Evolutionary conservation across 1,284 basidiomycete genomes (phyloP), one percentile per base, ranked within the genome.

Genomic region (Garcileccinum viscosum): DNA sequence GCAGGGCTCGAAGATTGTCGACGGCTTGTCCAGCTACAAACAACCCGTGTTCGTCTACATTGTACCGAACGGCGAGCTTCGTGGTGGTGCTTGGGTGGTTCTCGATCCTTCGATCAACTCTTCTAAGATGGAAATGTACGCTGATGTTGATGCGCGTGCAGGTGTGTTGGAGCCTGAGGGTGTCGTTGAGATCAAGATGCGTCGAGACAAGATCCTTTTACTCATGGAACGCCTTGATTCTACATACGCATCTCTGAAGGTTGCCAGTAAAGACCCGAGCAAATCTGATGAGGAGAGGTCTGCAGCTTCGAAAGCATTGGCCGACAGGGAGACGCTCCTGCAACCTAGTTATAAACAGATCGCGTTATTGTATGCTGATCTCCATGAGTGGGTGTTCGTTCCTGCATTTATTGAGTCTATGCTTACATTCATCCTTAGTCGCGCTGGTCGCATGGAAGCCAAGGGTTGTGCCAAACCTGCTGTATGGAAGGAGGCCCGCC

Each of bases 1-100:
- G 83, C 95, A 97, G 80, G 95, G 95, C 62, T 93, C 95, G 50
- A 97, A 97, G 84, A 99, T 99, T 73, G 98, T 99, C 82, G 98
- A 99, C 80, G 98, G 97, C 59, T 88, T 99, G 44, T 97, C 96
- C 63, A 92, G 89, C 80, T 99, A 98, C 89, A 97, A 95, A 83
- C 96, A 98, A 77, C 98, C 98, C n/a, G 94, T 98, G 72, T 99
- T 99, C 80, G 95, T 99, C 69, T 99, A 99, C 85, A 97, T 99
- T 72, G 93, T 99, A 14, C 98, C 98, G 40, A 98, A 99, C 77
- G 98, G 97, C 74, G 98, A 99, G 83, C 90, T 99, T 62, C 96
- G 98, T 80, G 98, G 98, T 81, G 98, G 98, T 80, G 98, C 98
- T 58, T 99, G 97, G 97, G 98, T 99, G 74, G 98, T 99, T 7